phyloP scores from a whole-genome alignment of 306 rosid genomes.

The Citrullus mucosospermus region DNA sequence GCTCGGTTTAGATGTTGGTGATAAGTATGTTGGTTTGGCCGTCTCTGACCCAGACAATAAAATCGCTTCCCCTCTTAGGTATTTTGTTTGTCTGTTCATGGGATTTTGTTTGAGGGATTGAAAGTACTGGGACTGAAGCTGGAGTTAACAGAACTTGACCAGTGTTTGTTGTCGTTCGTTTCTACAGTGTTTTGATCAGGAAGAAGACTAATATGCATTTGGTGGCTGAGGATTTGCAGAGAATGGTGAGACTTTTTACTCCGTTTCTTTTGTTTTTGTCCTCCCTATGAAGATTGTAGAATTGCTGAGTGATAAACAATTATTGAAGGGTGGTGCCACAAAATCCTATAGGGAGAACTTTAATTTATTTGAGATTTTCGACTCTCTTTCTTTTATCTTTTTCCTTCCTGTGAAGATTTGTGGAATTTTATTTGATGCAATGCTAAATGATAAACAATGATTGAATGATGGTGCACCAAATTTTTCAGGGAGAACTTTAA shows the following conservation, averaged over 20 bases:
- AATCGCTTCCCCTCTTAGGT: conserved; percentile 66
- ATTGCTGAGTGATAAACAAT: not conserved
- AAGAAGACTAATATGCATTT: conserved; percentile 33
- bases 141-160: not conserved
- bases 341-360: not conserved
- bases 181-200: conserved; percentile 58
- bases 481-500: not conserved
- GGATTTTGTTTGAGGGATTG: not conserved
- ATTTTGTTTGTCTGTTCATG: conserved; percentile 2
- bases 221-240: conserved; percentile 54
- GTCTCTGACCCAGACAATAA: conserved; percentile 50
- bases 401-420: not conserved
- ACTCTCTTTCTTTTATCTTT: not conserved
- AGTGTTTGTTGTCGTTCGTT: not conserved
- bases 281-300: not conserved
- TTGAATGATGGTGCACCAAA: not conserved
- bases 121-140: not conserved
- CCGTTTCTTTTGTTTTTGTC: not conserved
- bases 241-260: conserved; percentile 32
- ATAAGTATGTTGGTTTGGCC: conserved; percentile 67
- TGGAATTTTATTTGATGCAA: not conserved
- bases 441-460: not conserved
- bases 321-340: not conserved
- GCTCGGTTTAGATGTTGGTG: conserved; percentile 82
- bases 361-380: conserved; percentile 13